Base-by-base conservation (phyloP, 2,329 filamentous ascomycete species). In the Trichoderma sp. region DNA sequence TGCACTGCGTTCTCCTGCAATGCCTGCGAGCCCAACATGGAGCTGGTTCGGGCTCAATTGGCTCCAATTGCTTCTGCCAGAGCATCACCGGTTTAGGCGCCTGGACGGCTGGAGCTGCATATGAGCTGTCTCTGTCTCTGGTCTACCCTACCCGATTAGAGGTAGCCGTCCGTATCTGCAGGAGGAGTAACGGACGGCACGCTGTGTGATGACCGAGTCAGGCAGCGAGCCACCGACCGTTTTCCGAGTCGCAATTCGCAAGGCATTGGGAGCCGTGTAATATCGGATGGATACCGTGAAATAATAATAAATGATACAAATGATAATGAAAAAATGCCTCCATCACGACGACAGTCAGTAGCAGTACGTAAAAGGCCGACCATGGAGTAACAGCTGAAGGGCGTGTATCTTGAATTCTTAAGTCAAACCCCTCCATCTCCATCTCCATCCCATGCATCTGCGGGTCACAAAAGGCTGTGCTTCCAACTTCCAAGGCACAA, bases 1-100 rank as follows among this genome's bases (percentile, higher is more conserved):
- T 62, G 59, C 50, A 5, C 71, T 66, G 71, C 27, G 27, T 27
- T 27, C 67, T 38, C 27, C 53, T 71, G 67, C 71, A 66, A 74
- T 74, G 71, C 71, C 63, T 62, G 71, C 31, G 64, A 63, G 71
- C 71, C 71, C 71, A 74, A 62, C 33, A 74, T 74, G 71, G 71
- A 74, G 71, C 63, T 66, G 24, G 29, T 29, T 62, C 71, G 63
- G 62, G 64, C 71, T 63, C 64, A 31, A 41, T 31, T 66, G 50
- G 62, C 60, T 33, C 60, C 60, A 66, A 59, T 41, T 67, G 31
- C 63, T 53, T 53, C 50, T 59, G 53, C 33, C 65, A 41, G 67
- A 33, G 24, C 71, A 45, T 59, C 16, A 24, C 59, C 50, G 16
- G 35, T 45, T 74, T 60, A 67, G 71, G 69, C 69, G 69, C 69